Evolutionary conservation across 495 filamentous ascomycete genomes (phyloP).

Genomic region (Aspergillus kassunensis): DNA sequence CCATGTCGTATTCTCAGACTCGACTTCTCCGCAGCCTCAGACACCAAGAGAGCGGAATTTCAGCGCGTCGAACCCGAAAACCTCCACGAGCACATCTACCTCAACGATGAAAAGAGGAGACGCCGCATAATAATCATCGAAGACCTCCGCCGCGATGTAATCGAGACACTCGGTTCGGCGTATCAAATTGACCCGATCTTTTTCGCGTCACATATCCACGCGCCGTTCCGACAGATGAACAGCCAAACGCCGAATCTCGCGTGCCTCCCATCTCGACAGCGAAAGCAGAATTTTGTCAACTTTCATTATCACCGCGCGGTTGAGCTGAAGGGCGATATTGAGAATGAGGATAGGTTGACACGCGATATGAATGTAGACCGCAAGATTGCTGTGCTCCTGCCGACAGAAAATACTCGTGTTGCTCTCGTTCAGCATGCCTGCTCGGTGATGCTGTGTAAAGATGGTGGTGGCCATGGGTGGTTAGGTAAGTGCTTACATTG

Average conservation of each 20-base stretch:
- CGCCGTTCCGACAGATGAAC: background rate
- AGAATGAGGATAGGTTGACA: background rate
- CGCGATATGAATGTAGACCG: constrained; percentile 4
- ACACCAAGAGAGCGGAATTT: background rate
- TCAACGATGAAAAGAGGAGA: background rate
- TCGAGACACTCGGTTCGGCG: background rate
- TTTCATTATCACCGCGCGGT: constrained; percentile 4
- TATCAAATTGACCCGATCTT: background rate
- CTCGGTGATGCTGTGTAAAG: background rate
- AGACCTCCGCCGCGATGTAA: background rate
- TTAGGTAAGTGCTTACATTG: background rate
- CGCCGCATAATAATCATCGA: background rate
- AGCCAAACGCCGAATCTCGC: constrained; percentile 5
- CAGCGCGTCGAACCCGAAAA: background rate
- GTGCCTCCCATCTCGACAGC: background rate
- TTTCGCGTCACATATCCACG: background rate
- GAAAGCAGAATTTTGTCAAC: constrained; percentile 4
- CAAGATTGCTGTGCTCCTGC: background rate
- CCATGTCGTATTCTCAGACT: background rate
- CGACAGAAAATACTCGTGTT: background rate
- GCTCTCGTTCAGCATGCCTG: constrained; percentile 3
- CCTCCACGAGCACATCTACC: background rate
- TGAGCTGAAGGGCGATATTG: background rate
- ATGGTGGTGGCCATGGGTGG: background rate
- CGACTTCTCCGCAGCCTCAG: background rate